Evolutionary conservation across 2,329 filamentous ascomycete genomes (phyloP).

Genomic region (Colletotrichum tropicale): DNA sequence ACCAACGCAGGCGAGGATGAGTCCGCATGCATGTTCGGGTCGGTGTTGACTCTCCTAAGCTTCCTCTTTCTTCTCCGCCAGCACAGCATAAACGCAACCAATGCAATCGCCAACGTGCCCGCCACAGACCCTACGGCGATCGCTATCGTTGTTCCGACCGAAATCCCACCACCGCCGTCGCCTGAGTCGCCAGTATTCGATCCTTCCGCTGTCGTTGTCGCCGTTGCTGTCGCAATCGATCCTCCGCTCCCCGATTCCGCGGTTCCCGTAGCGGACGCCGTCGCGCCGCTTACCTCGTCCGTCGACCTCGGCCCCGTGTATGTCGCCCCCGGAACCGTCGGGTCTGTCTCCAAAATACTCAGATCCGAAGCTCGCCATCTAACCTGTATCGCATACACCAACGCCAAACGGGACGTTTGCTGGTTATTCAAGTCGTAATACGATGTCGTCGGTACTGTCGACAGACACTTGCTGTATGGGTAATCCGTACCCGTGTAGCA

Average conservation of each 20-base stretch:
- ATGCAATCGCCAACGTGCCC: background rate
- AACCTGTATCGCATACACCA: conserved; percentile 24
- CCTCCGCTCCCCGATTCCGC: background rate
- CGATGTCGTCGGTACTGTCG: conserved; percentile 14
- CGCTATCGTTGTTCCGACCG: conserved; percentile 1
- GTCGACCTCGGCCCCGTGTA: conserved; percentile 4
- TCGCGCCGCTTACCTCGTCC: background rate
- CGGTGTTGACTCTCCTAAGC: background rate
- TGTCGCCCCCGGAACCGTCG: conserved; percentile 21
- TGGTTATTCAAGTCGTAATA: background rate
- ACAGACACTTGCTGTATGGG: conserved; percentile 17
- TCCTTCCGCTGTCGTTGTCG: background rate
- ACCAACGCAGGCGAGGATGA: background rate
- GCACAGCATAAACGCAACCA: background rate
- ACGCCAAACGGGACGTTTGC: background rate
- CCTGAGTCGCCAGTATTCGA: background rate
- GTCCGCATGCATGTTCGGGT: background rate
- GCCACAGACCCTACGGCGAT: conserved; percentile 9
- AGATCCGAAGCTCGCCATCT: conserved; percentile 24
- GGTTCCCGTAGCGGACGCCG: background rate
- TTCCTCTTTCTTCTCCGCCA: background rate
- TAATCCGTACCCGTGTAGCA: conserved; percentile 4
- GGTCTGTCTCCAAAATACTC: conserved; percentile 21
- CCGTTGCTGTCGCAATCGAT: background rate
- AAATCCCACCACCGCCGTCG: background rate